Evolutionary conservation across 2,329 filamentous ascomycete species (phyloP).

Genomic region (Talaromyces sp.): DNA sequence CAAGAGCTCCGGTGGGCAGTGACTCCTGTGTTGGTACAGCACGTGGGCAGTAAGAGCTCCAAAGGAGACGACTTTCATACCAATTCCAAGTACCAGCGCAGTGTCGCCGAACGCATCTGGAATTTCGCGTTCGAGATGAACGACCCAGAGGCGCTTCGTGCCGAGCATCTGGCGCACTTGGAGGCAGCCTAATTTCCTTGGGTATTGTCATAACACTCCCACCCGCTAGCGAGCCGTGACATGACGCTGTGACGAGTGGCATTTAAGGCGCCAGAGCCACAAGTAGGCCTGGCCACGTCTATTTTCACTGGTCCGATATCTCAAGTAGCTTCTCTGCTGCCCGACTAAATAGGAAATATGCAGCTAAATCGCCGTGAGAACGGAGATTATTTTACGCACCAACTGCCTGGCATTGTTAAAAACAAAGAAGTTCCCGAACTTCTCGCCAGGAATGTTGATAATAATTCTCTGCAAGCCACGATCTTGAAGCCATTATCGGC

Average conservation of each 20-base stretch:
- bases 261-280: not conserved
- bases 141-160: not conserved
- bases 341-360: no score
- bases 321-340: no score
- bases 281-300: not conserved
- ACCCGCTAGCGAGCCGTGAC: not conserved
- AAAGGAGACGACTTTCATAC: constrained; percentile 18
- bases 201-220: not conserved
- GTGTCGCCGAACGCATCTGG: constrained; percentile 13
- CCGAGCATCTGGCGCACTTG: not conserved
- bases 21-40: constrained; percentile 40
- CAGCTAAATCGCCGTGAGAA: no score
- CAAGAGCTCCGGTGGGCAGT: constrained; percentile 36
- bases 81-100: not conserved
- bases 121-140: constrained; percentile 17
- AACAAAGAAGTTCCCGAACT: no score
- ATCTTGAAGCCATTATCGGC: no score
- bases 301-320: no score
- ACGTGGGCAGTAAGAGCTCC: constrained; percentile 37
- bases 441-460: no score
- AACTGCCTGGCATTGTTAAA: no score
- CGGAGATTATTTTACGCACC: no score
- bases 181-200: not conserved
- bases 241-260: not conserved
- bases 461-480: no score